Conservation (phyloP, 1,139 yeast genomes). For the Eremothecium sinecaudum region DNA sequence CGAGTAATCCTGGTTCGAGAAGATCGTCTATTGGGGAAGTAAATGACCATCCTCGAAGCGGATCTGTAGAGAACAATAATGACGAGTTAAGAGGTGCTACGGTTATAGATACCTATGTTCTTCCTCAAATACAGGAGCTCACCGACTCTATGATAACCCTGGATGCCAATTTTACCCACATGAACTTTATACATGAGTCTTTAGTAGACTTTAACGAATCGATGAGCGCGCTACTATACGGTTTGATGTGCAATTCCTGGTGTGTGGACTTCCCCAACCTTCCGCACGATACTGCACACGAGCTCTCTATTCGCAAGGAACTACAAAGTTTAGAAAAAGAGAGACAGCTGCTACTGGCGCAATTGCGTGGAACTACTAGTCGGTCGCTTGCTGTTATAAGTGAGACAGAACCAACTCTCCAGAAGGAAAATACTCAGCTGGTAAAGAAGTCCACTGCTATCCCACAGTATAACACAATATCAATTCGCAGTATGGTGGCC, state of each 20-base stretch:
- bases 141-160: slow-evolving; percentile 38
- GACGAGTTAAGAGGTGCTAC: slow-evolving; percentile 14
- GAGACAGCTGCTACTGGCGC: slow-evolving; percentile 13
- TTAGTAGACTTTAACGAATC: slow-evolving; percentile 52
- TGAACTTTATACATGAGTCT: slow-evolving; percentile 44
- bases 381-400: background rate
- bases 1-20: slow-evolving; percentile 30
- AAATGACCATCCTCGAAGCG: slow-evolving; percentile 4
- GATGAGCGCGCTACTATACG: slow-evolving; percentile 52
- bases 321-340: slow-evolving; percentile 18
- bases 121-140: slow-evolving; percentile 26
- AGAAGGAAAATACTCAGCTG: slow-evolving; percentile 1
- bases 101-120: slow-evolving; percentile 20
- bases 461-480: background rate
- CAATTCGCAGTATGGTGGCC: background rate
- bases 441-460: background rate
- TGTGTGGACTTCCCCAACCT: slow-evolving; percentile 45
- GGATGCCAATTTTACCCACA: slow-evolving; percentile 38
- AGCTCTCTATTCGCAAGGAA: slow-evolving; percentile 16
- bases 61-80: background rate
- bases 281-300: slow-evolving; percentile 22
- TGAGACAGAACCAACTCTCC: background rate
- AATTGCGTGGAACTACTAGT: background rate
- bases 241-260: slow-evolving; percentile 56
- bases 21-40: slow-evolving; percentile 25